phyloP scores from a whole-genome alignment of 441 rosid genomes.

The Erysimum cheiri region DNA sequence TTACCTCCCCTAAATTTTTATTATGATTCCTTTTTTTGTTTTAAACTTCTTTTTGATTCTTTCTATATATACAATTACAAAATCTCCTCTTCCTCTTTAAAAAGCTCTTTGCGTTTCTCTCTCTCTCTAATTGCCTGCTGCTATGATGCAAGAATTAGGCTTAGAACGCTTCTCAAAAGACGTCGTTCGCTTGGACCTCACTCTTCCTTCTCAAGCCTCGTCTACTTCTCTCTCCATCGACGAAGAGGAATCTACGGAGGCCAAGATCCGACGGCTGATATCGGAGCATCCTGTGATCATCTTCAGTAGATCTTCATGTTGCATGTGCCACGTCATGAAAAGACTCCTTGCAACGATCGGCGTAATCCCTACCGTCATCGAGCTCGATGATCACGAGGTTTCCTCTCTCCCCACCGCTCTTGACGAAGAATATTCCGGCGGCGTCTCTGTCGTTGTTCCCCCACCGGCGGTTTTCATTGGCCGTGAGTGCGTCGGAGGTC shows the following conservation, averaged over 20 bases:
- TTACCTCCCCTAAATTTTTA: background rate
- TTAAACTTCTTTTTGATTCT: slow-evolving; percentile 39
- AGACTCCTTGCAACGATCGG: slow-evolving; percentile 75
- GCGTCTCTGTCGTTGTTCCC: slow-evolving; percentile 35
- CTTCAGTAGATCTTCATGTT: slow-evolving; percentile 83
- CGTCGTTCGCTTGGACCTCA: slow-evolving; percentile 56
- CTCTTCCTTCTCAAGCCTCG: slow-evolving; percentile 47
- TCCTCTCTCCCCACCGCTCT: slow-evolving; percentile 53
- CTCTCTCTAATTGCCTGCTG: slow-evolving; percentile 14
- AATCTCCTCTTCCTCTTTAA: slow-evolving; percentile 31
- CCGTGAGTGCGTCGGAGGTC: slow-evolving; percentile 78
- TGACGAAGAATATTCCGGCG: slow-evolving; percentile 40
- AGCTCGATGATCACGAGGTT: slow-evolving; percentile 88
- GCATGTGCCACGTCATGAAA: slow-evolving; percentile 96
- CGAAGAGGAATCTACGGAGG: slow-evolving; percentile 71
- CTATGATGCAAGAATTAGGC: slow-evolving; percentile 60
- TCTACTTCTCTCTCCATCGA: slow-evolving; percentile 67
- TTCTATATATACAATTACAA: slow-evolving; percentile 45
- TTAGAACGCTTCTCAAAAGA: slow-evolving; percentile 53
- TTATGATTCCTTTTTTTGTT: slow-evolving; percentile 25
- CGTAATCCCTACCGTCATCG: slow-evolving; percentile 91
- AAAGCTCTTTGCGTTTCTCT: slow-evolving; percentile 35
- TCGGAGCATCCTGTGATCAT: slow-evolving; percentile 89
- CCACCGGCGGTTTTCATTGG: slow-evolving; percentile 82
- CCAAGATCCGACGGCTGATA: slow-evolving; percentile 76